A percentile compares a stretch with the other conserved stretches of the same genome.
Evolutionary conservation across 225 moss, liverwort and hornwort species (phyloP).

Genomic region (Climacium dendroides): DNA sequence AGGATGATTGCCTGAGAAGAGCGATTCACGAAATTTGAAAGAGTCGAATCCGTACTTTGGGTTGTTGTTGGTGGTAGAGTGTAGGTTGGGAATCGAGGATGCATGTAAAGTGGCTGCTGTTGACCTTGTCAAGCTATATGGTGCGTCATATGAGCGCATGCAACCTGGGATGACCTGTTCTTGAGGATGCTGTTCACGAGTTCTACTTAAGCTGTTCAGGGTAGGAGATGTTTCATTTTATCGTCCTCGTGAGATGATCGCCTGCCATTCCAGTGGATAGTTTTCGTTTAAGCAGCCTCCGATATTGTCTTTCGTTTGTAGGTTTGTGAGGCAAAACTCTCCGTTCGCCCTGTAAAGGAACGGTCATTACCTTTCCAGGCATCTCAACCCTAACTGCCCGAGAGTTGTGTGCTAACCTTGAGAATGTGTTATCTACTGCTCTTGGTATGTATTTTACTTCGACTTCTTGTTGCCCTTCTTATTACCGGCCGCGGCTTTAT

Average conservation of each 20-base stretch:
- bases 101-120: background rate
- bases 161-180: background rate
- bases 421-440: background rate
- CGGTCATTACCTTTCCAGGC: background rate
- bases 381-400: slow-evolving; percentile 26
- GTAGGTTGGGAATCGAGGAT: background rate
- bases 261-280: background rate
- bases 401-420: background rate
- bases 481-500: background rate
- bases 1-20: background rate
- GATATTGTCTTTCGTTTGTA: background rate
- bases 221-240: background rate
- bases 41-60: background rate
- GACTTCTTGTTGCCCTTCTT: background rate
- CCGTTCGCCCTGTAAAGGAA: background rate
- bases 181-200: background rate
- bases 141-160: background rate
- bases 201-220: background rate
- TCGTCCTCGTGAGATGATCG: background rate
- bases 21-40: slow-evolving; percentile 1
- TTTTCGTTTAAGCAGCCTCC: background rate
- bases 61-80: background rate
- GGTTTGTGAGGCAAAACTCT: background rate
- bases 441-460: background rate
- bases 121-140: slow-evolving; percentile 15